Conservation (phyloP, 2,329 filamentous ascomycete genomes). For the Didymella arachidicola region DNA sequence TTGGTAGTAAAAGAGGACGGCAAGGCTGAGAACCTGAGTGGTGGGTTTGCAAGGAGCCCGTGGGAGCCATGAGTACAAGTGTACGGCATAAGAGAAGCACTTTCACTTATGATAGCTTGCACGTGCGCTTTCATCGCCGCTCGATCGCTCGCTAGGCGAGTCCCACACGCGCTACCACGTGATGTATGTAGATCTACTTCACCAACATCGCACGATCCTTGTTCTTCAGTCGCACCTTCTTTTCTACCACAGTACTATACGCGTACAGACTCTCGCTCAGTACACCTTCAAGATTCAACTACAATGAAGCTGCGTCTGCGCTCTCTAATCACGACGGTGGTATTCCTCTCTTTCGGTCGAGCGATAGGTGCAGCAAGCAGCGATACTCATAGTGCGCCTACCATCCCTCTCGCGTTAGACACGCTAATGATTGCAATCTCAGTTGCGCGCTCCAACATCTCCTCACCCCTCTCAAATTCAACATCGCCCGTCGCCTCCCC, state of each 20-base stretch:
- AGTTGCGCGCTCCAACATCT: background rate
- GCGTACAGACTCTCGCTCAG: background rate
- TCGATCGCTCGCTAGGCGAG: background rate
- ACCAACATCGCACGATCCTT: background rate
- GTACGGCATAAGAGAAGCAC: background rate
- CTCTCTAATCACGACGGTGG: background rate
- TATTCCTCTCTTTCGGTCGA: background rate
- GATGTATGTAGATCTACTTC: background rate
- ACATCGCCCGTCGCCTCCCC: background rate
- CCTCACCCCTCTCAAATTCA: background rate
- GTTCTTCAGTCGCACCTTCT: background rate
- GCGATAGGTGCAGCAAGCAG: background rate
- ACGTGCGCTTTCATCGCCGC: background rate
- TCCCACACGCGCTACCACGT: background rate
- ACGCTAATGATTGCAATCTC: background rate
- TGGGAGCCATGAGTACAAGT: conserved; percentile 61
- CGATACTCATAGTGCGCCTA: background rate
- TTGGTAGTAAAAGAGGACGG: conserved; percentile 64
- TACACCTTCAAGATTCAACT: background rate
- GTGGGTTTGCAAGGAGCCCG: conserved; percentile 59
- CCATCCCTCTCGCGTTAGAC: accelerated
- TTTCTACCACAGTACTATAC: background rate
- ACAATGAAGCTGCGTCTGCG: background rate
- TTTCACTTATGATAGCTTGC: background rate
- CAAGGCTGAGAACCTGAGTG: conserved; percentile 64